A percentile compares a stretch with the other conserved stretches of the same genome.
Conservation (phyloP, 2,329 filamentous ascomycete species). For the Fusarium chuoi region DNA sequence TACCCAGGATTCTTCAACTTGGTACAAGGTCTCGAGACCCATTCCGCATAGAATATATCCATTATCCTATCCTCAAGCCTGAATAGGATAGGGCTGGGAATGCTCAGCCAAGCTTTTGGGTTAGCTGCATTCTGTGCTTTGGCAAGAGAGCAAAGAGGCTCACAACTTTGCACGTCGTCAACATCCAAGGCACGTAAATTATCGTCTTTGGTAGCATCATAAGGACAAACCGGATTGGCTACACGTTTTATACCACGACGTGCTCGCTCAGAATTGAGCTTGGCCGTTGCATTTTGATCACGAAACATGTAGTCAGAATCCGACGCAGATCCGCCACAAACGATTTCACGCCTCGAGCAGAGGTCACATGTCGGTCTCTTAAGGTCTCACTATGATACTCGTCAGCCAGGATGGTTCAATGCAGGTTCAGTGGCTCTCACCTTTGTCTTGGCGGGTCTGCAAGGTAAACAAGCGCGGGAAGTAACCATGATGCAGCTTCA, state of each 20-base stretch:
- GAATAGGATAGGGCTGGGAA: background rate
- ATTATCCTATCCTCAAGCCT: background rate
- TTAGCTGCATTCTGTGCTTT: background rate
- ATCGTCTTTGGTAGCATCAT: fast-evolving
- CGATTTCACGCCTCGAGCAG: background rate
- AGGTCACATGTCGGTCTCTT: background rate
- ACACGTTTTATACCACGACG: background rate
- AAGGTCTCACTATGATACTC: background rate
- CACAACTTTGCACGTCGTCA: background rate
- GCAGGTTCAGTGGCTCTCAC: background rate
- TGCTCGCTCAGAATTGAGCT: background rate
- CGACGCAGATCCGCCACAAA: background rate
- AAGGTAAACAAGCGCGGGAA: background rate
- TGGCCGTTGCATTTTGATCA: background rate
- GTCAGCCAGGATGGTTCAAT: background rate
- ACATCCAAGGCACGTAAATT: background rate
- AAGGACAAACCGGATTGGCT: fast-evolving
- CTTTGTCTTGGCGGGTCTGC: background rate
- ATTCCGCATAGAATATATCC: background rate
- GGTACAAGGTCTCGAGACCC: background rate
- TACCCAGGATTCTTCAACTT: background rate
- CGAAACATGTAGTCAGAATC: background rate
- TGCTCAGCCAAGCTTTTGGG: fast-evolving
- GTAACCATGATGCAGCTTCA: background rate
- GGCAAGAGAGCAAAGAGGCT: background rate